Evolutionary conservation across 148 eudicot genomes (phyloP), one percentile per base, ranked within the genome.

Genomic region (Cornus controversa): DNA sequence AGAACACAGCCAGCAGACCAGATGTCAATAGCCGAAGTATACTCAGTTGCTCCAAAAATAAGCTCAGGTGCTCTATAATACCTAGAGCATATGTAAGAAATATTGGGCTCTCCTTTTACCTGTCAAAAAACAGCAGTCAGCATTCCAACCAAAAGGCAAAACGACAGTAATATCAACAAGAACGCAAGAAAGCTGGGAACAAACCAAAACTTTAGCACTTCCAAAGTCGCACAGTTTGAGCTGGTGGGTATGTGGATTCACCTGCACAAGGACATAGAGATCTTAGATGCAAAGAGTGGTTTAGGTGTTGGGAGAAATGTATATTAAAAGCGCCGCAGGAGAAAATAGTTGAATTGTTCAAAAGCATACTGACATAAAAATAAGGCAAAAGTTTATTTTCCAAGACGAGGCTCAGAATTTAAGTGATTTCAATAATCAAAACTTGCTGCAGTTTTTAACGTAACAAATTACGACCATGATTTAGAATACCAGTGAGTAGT

Each of bases 1-100:
- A 94, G 87, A 79, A 94, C 98, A 78, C 98, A 94, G 15, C 98
- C 98, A 81, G 86, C 97, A 69, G 98, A 94, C 98, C 98, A 94
- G 79, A 92, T 66, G 62, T 94, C 98, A 69, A 94, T 92, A 58
- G 90, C 89, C 53, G 93, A 86, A n/a, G 97, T 89, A 82, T 94
- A 94, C 80, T 94, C 98, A 8, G 97, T 94, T 24, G 98, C 98
- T 65, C 98, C 98, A 84, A 94, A 94, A 74, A 94, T 94, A 62
- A 94, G 90, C 89, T 94, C 98, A 11, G 98, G 98, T 65, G 98
- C 98, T 85, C 98, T 87, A 70, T 94, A 94, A 83, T 92, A 94
- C 84, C 98, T 88, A 71, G 98, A 94, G 88, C 98, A 94, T 57
- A 94, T 94, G 73, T 94, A 94, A 28, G 98, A 92, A 77, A 94